Base-by-base conservation (phyloP, 75 land plant genomes). In the Sequoia sempervirens region DNA sequence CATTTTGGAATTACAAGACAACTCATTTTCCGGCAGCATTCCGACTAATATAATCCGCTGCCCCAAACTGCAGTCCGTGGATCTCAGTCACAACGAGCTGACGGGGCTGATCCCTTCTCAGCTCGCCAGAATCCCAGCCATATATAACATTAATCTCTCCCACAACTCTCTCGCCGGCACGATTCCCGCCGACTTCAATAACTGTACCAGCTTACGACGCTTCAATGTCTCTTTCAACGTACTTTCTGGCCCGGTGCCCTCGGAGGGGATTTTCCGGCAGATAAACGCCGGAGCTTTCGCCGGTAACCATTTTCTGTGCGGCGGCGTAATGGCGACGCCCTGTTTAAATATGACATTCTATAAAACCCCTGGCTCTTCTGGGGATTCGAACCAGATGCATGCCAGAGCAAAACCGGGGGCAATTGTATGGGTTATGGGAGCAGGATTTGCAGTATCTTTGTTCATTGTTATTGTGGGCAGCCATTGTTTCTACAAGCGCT, bases 231-330 rank as follows among this genome's bases (percentile, higher is more conserved):
- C 96, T 10, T 95, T 83, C 89, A 95, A 95, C 66, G 85, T 90
- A 61, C 83, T 95, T 32, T 92, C 94, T 17, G 97, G 97, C 7
- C 82, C 87, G 0, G 86, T 95, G 61, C 97, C 97, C 41, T 32
- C 80, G 28, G 84, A 78, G 30, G 85, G 88, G 69, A 79, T 69
- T 34, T 89, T 93, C 80, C 40, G 56, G 81, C 79, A 72, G 20
- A 89, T 91, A 80, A 86, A 84, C 73, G 80, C 86, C 13, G 87
- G 88, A 75, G 89, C 90, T 10, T 95, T 93, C 69, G 83, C 41
- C 53, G 97, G 97, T 20, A 95, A 96, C 85, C 90, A 92, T 15
- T 79, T 83, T n/a, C 90, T 96, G 26, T 96, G 96, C 85, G 96
- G 96, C 74, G 90, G 83, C 43, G 90, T 91, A 56, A 66, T 91